Base-by-base conservation (phyloP, 1,139 yeast species). In the Pneumocystis canis region DNA sequence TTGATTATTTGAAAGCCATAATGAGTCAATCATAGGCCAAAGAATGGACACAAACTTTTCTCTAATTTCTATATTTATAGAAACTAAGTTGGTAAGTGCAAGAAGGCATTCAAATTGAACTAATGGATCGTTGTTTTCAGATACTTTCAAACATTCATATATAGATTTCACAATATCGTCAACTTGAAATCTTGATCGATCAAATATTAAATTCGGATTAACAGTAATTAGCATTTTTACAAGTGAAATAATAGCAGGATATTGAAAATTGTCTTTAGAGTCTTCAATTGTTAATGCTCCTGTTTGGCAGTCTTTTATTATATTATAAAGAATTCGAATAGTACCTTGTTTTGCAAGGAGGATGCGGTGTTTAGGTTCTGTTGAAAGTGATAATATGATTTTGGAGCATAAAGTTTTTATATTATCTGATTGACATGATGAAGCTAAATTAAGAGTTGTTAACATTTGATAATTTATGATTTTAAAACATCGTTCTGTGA, bases 41-140 rank as follows among this genome's bases (percentile, higher is more conserved):
- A 76, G 77, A 7, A 70, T 67, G 7, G 69, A 66, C 20, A 73
- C 71, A 20, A 77, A 72, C 0, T 68, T 70, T 39, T 71, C 72
- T 18, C 78, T 72, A 58, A 77, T 73, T 20, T 69, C 70, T 40
- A 72, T 72, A 41, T 72, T 73, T 6, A 72, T 68, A 2, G 81
- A 75, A 2, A 82, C 81, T 30, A 80, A 67, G 66, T 80, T 80
- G 2, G 83, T 80, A 47, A 80, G 71, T 0, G 82, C 82, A 53
- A 79, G 68, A 47, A 80, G 70, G 0, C 80, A 74, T 68, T 80
- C 82, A 64, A 77, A 77, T 1, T 75, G 71, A 64, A 79, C 82
- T 28, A 76, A 69, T 5, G 61, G 32, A 16, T 69, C 64, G 3
- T 57, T 16, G 14, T 56, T 56, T 56, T 35, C 40, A 9, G 41